Conservation (phyloP, 352 stramenopile species). For the Globisporangium paroecandrum region DNA sequence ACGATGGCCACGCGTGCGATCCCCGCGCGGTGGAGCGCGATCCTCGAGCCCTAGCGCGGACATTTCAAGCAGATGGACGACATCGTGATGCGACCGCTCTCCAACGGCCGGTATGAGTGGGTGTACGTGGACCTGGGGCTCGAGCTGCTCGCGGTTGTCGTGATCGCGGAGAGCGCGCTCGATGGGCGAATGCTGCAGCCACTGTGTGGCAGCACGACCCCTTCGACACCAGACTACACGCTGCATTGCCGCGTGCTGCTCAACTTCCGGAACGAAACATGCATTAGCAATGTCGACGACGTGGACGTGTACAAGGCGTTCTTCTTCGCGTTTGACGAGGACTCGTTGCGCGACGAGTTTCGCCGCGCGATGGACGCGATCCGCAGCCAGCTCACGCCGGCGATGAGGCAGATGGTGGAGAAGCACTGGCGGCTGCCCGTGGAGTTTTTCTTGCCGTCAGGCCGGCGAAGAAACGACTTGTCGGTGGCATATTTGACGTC, state of each 20-base stretch:
- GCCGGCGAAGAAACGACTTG: neutral
- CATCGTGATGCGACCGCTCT: no score
- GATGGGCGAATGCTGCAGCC: neutral
- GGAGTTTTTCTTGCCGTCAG: neutral
- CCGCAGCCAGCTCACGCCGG: neutral
- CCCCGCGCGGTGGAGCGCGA: no score
- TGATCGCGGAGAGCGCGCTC: neutral
- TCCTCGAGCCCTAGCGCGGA: no score
- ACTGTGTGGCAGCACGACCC: no score
- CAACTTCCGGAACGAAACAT: neutral
- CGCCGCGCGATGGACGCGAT: neutral
- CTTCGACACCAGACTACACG: no score
- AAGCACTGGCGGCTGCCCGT: neutral
- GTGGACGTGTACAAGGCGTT: neutral
- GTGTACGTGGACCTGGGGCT: neutral
- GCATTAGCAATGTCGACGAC: neutral
- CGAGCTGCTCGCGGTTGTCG: neutral
- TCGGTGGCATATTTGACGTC: neutral
- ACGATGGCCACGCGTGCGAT: no score
- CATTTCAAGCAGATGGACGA: no score
- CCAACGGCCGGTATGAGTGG: no score
- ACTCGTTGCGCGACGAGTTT: neutral
- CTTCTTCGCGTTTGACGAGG: constrained; percentile 2
- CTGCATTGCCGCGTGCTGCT: no score
- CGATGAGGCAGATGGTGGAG: neutral